phyloP scores from a whole-genome alignment of 345 rosid species.

The Ricinus communis region DNA sequence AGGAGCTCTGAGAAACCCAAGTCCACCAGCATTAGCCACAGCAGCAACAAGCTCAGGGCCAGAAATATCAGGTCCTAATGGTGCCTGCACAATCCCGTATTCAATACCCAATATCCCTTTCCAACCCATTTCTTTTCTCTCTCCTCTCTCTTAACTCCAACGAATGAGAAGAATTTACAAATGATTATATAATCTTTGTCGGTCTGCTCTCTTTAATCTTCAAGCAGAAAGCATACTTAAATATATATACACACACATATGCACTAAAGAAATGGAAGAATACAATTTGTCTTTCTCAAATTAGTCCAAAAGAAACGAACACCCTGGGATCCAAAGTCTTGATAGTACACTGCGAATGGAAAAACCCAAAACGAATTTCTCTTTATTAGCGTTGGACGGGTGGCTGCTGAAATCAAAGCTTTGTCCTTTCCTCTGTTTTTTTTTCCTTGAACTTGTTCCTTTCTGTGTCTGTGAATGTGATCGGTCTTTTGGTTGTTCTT shows the following conservation, averaged over 20 bases:
- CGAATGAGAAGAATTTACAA: background rate
- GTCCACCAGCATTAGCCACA: slow-evolving; percentile 82
- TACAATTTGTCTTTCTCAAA: background rate
- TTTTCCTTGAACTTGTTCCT: too few species aligned
- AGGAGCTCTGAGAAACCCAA: slow-evolving; percentile 81
- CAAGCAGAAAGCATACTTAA: background rate
- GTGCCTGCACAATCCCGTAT: slow-evolving; percentile 76
- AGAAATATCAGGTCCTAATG: slow-evolving; percentile 87
- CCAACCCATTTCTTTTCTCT: slow-evolving; percentile 51
- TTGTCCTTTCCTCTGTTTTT: too few species aligned
- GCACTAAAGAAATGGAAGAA: background rate
- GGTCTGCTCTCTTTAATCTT: background rate
- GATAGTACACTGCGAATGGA: too few species aligned
- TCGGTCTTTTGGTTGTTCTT: too few species aligned
- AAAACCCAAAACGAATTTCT: too few species aligned
- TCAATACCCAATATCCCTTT: slow-evolving; percentile 83
- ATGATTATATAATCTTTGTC: background rate
- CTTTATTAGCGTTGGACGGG: too few species aligned
- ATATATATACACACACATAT: too few species aligned
- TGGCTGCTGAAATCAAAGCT: too few species aligned
- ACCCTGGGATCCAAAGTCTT: too few species aligned
- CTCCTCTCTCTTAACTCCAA: background rate
- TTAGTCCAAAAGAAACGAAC: too few species aligned
- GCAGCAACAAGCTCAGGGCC: slow-evolving; percentile 92
- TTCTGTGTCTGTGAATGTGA: too few species aligned